A percentile compares a stretch with the other conserved stretches of the same genome.
Conservation (phyloP, 768 basidiomycete genomes). For the Naematelia encephala region DNA sequence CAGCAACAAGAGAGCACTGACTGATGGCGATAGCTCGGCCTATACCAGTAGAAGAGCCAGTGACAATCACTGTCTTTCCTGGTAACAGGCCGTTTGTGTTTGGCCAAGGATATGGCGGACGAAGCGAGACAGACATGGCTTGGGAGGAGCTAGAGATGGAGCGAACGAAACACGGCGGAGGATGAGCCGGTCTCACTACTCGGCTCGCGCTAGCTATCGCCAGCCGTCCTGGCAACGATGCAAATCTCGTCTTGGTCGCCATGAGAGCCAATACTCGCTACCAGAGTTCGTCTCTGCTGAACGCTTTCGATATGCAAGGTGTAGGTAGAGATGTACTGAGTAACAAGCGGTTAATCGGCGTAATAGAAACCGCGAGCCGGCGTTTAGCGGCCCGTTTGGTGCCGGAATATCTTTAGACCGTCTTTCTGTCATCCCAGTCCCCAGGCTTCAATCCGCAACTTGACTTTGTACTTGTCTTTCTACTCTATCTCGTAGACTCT, state of each 20-base stretch:
- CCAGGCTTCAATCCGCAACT: no score
- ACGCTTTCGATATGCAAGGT: no score
- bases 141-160: neutral
- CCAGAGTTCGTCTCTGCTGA: neutral
- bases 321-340: no score
- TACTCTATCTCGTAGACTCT: neutral
- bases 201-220: neutral
- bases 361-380: no score
- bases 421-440: no score
- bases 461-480: no score
- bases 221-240: neutral
- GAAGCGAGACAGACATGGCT: neutral
- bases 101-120: neutral
- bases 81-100: slow-evolving; percentile 26
- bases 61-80: slow-evolving; percentile 66
- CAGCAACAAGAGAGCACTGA: slow-evolving; percentile 10
- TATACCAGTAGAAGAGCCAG: slow-evolving; percentile 71
- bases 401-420: neutral
- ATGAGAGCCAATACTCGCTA: neutral
- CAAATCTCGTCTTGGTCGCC: neutral
- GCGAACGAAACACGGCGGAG: neutral
- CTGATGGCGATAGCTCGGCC: slow-evolving; percentile 68
- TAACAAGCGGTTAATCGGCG: no score
- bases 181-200: neutral
- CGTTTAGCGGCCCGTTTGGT: neutral